Conservation (phyloP, 345 rosid species). For the Euphorbia peplus region DNA sequence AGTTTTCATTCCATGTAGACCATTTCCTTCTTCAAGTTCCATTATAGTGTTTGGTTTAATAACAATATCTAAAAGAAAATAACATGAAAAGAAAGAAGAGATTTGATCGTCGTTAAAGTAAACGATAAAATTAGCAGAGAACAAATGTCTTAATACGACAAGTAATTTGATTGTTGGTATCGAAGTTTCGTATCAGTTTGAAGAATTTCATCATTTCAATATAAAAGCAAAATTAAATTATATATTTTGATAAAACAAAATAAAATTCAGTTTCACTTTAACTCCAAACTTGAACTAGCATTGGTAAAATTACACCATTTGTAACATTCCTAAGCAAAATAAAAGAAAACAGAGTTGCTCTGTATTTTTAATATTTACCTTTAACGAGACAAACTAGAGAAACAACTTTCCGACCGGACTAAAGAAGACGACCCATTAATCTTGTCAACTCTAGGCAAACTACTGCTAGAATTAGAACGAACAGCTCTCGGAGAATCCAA, state of each 20-base stretch:
- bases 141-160: too few relatives aligned
- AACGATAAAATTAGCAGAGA: neutral
- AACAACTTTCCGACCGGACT: conserved; percentile 62
- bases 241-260: too few relatives aligned
- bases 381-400: conserved; percentile 51
- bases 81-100: neutral
- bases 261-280: too few relatives aligned
- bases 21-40: neutral
- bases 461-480: conserved; percentile 41
- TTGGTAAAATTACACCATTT: too few relatives aligned
- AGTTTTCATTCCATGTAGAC: neutral
- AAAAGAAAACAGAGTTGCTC: conserved; percentile 9
- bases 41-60: neutral
- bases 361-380: neutral
- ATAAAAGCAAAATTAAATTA: too few relatives aligned
- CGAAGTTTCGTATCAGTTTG: too few relatives aligned
- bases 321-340: too few relatives aligned
- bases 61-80: neutral
- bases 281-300: too few relatives aligned
- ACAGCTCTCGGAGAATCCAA: conserved; percentile 47
- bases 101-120: neutral
- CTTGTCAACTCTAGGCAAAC: conserved; percentile 38
- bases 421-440: conserved; percentile 31
- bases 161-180: too few relatives aligned
- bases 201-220: too few relatives aligned